Percentiles rank a stretch among this genome's conserved stretches.
Evolutionary conservation across 2,329 filamentous ascomycete species (phyloP).

Genomic region (Lachnellula subtilissima): DNA sequence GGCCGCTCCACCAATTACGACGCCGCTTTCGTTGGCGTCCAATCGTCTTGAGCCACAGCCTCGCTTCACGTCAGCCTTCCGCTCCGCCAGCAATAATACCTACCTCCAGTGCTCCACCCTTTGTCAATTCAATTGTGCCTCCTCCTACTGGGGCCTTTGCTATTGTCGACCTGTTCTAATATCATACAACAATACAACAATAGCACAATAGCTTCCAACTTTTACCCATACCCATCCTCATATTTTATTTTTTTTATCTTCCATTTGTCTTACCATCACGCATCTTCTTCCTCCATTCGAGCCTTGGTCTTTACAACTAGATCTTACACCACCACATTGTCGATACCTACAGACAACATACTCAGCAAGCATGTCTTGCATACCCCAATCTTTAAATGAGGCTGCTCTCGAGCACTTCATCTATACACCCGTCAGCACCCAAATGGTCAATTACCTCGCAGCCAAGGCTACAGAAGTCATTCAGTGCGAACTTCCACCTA

Average conservation of each 20-base stretch:
- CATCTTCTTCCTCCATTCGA: neutral
- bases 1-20: neutral
- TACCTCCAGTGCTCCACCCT: neutral
- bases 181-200: slow-evolving; percentile 15
- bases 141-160: slow-evolving; percentile 13
- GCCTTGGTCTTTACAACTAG: neutral
- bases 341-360: neutral
- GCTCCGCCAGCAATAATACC: slow-evolving; percentile 1
- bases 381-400: slow-evolving; percentile 47
- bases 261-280: slow-evolving; percentile 1
- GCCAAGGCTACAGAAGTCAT: slow-evolving; percentile 73
- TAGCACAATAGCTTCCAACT: slow-evolving; percentile 8
- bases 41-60: slow-evolving; percentile 1
- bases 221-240: neutral
- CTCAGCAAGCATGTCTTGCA: slow-evolving; percentile 14
- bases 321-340: slow-evolving; percentile 6
- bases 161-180: slow-evolving; percentile 4
- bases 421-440: slow-evolving; percentile 66
- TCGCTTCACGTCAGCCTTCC: slow-evolving; percentile 15
- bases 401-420: slow-evolving; percentile 76
- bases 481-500: slow-evolving; percentile 63
- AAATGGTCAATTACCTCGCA: slow-evolving; percentile 76
- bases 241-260: slow-evolving; percentile 7
- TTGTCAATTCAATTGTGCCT: slow-evolving; percentile 4
- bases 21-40: neutral